Conservation (phyloP, 495 filamentous ascomycete genomes). For the Sphaerosporella brunnea region DNA sequence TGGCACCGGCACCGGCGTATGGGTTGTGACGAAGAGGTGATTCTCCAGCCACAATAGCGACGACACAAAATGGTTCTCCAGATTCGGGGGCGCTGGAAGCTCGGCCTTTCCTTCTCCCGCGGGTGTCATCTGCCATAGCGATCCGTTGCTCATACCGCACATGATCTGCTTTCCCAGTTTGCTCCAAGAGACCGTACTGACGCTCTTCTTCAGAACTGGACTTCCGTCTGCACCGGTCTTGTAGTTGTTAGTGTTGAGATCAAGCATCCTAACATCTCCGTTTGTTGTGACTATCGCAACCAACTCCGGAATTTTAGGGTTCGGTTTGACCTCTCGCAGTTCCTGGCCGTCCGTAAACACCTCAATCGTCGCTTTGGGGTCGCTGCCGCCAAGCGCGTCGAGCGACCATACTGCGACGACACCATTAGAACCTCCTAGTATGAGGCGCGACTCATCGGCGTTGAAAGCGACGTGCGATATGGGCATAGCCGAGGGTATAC, state of each 20-base stretch:
- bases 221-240: constrained; percentile 45
- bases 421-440: constrained; percentile 66
- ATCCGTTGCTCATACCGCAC: constrained; percentile 70
- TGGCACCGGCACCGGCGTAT: constrained; percentile 45
- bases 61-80: constrained; percentile 63
- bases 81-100: constrained; percentile 56
- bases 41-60: constrained; percentile 79
- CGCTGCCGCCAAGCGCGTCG: constrained; percentile 37
- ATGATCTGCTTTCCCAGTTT: constrained; percentile 80
- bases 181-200: constrained; percentile 83
- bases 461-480: constrained; percentile 84
- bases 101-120: constrained; percentile 55
- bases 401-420: constrained; percentile 72
- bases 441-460: constrained; percentile 62
- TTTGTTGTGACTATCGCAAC: constrained; percentile 63
- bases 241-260: constrained; percentile 49
- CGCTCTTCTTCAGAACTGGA: constrained; percentile 44
- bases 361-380: constrained; percentile 38
- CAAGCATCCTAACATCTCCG: constrained; percentile 68
- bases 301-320: constrained; percentile 48
- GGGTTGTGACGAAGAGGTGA: constrained; percentile 59
- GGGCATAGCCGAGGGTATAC: constrained; percentile 49
- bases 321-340: constrained; percentile 60
- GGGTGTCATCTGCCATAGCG: constrained; percentile 64
- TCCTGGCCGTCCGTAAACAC: constrained; percentile 56